phyloP scores from a whole-genome alignment of 768 basidiomycete genomes.

The Ephemerocybe angulata region DNA sequence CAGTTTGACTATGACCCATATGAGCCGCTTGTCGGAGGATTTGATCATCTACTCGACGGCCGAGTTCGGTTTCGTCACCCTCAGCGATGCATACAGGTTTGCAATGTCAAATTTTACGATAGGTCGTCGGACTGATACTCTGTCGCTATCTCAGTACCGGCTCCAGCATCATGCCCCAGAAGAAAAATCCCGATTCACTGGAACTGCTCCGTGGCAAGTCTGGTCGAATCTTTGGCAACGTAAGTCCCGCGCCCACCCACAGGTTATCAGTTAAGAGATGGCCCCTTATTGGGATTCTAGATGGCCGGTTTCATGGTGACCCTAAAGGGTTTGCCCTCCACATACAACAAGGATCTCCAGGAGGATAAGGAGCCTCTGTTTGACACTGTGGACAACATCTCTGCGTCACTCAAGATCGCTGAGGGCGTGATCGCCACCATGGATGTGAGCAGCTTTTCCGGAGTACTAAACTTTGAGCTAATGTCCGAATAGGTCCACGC shows the following conservation, averaged over 20 bases:
- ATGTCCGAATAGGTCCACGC: slow-evolving; percentile 63
- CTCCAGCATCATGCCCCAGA: slow-evolving; percentile 99
- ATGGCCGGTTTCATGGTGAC: slow-evolving; percentile 99
- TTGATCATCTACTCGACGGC: slow-evolving; percentile 94
- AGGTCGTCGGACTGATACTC: too few relatives aligned
- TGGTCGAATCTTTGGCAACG: slow-evolving; percentile 91
- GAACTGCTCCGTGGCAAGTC: slow-evolving; percentile 94
- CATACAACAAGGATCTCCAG: slow-evolving; percentile 99
- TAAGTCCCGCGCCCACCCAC: slow-evolving; percentile 29
- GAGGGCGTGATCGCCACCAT: slow-evolving; percentile 93
- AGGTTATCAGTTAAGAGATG: slow-evolving; percentile 2
- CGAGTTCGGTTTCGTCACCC: slow-evolving; percentile 94
- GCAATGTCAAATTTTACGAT: too few relatives aligned
- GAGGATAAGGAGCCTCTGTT: slow-evolving; percentile 98
- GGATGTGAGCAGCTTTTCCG: slow-evolving; percentile 50
- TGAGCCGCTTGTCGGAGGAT: slow-evolving; percentile 95
- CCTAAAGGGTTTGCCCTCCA: slow-evolving; percentile 93
- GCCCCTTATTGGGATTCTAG: slow-evolving; percentile 33
- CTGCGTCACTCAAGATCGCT: slow-evolving; percentile 85
- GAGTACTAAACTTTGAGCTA: background rate
- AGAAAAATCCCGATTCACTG: slow-evolving; percentile 97
- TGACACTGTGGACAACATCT: slow-evolving; percentile 86
- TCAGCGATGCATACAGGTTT: slow-evolving; percentile 99
- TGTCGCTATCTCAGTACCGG: slow-evolving; percentile 71
- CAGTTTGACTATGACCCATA: slow-evolving; percentile 86